Conservation (phyloP, 164 flowering plant species). For the Tetracentron sinense region DNA sequence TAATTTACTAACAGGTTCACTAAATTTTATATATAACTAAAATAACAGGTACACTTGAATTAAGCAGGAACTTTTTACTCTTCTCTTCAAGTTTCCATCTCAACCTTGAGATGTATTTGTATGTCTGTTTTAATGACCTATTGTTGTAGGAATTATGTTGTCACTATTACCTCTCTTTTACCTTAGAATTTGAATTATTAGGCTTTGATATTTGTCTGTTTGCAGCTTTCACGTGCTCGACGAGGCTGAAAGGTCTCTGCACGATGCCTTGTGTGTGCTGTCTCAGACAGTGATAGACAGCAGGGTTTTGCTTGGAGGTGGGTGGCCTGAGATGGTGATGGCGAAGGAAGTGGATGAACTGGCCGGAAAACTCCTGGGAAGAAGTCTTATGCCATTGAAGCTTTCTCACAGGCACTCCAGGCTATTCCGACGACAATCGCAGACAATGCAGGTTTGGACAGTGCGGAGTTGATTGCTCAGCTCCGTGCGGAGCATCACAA, state of each 20-base stretch:
- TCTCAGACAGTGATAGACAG: conserved; percentile 96
- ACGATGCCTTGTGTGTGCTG: conserved; percentile 95
- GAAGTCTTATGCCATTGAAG: conserved; percentile 93
- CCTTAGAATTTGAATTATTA: too few relatives aligned
- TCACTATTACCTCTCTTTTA: too few relatives aligned
- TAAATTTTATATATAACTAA: too few relatives aligned
- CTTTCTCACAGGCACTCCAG: conserved; percentile 80
- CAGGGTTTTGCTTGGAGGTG: conserved; percentile 92
- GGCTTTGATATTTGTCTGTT: background rate
- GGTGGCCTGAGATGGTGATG: conserved; percentile 99
- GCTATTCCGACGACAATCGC: conserved; percentile 93
- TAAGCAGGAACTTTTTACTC: too few relatives aligned
- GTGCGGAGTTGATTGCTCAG: conserved; percentile 87
- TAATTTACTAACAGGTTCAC: too few relatives aligned
- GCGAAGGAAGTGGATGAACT: conserved; percentile 92
- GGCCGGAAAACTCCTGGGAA: conserved; percentile 95
- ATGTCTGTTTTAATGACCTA: too few relatives aligned
- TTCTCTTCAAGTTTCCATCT: too few relatives aligned
- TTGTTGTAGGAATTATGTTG: background rate
- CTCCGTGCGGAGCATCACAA: conserved; percentile 98
- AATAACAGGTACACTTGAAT: too few relatives aligned
- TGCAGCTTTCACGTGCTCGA: conserved; percentile 89
- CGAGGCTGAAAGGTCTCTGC: conserved; percentile 96
- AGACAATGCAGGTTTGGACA: conserved; percentile 97
- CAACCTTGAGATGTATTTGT: too few relatives aligned